phyloP scores from a whole-genome alignment of 2,329 filamentous ascomycete species.

The Dendryphion nanum region DNA sequence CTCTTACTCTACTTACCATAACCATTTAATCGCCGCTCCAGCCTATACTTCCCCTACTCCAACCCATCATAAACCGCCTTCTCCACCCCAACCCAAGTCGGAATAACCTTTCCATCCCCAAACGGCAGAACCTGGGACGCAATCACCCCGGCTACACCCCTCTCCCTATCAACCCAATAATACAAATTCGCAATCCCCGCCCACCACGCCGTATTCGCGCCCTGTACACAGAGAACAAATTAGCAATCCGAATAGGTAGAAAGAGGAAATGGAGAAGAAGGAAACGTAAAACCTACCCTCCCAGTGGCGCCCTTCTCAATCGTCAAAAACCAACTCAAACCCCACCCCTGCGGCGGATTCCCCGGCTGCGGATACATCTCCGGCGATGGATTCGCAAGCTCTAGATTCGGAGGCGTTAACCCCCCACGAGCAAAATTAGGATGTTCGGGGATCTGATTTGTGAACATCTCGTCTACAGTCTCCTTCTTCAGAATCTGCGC shows the following conservation, averaged over 20 bases:
- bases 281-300: no score
- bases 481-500: constrained; percentile 53
- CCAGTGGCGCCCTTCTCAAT: constrained; percentile 50
- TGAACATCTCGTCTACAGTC: constrained; percentile 64
- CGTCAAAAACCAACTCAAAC: constrained; percentile 58
- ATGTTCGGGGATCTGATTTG: constrained; percentile 57
- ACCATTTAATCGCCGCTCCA: no score
- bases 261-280: no score
- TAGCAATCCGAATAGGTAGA: no score
- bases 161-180: constrained; percentile 64
- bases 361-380: constrained; percentile 51
- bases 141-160: constrained; percentile 50
- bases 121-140: constrained; percentile 35
- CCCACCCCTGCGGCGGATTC: constrained; percentile 63
- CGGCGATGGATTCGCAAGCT: constrained; percentile 47
- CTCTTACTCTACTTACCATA: no score
- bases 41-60: constrained; percentile 4
- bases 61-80: constrained; percentile 38
- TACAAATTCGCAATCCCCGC: constrained; percentile 60
- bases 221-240: no score
- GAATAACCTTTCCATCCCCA: constrained; percentile 31
- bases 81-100: constrained; percentile 34
- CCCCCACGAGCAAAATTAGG: constrained; percentile 51
- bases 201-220: constrained; percentile 55
- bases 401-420: constrained; percentile 49